Percentiles rank a stretch among this genome's conserved stretches.
Evolutionary conservation across 176 grass and related monocot species (phyloP).

Genomic region (Poa pratensis): DNA sequence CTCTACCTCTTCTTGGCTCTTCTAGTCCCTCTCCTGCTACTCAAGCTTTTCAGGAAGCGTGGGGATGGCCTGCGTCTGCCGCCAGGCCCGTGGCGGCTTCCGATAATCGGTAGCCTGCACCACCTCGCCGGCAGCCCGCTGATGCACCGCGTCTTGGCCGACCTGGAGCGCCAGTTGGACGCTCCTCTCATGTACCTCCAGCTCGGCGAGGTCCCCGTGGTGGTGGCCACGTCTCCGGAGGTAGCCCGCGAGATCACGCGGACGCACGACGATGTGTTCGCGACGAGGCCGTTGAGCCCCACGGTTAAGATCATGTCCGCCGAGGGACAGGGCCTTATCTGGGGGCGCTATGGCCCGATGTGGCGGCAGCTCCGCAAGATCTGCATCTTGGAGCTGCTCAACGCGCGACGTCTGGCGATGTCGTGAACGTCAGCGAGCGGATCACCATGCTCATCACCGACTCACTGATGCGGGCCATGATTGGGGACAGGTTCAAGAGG

Average conservation of each 20-base stretch:
- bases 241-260: not conserved
- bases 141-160: not conserved
- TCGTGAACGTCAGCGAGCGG: too few species aligned
- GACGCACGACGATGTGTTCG: not conserved
- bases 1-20: too few species aligned
- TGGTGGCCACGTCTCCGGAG: slow-evolving; percentile 13
- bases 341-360: slow-evolving; percentile 28
- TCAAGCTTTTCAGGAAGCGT: too few species aligned
- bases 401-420: not conserved
- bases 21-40: too few species aligned
- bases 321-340: not conserved
- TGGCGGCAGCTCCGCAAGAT: slow-evolving; percentile 44
- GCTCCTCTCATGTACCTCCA: slow-evolving; percentile 23
- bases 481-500: too few species aligned
- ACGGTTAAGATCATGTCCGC: not conserved
- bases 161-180: not conserved
- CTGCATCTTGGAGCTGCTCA: slow-evolving; percentile 37
- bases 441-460: too few species aligned
- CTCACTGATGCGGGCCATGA: too few species aligned
- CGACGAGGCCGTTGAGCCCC: not conserved
- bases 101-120: slow-evolving; percentile 7
- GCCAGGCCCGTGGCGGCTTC: too few species aligned
- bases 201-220: not conserved
- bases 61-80: too few species aligned
- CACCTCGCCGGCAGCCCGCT: slow-evolving; percentile 9